These are phyloP conservation scores for Cladosporium sp. DNA, from an alignment of 2,329 filamentous ascomycete species.

Conservation along the genomic window DNA sequence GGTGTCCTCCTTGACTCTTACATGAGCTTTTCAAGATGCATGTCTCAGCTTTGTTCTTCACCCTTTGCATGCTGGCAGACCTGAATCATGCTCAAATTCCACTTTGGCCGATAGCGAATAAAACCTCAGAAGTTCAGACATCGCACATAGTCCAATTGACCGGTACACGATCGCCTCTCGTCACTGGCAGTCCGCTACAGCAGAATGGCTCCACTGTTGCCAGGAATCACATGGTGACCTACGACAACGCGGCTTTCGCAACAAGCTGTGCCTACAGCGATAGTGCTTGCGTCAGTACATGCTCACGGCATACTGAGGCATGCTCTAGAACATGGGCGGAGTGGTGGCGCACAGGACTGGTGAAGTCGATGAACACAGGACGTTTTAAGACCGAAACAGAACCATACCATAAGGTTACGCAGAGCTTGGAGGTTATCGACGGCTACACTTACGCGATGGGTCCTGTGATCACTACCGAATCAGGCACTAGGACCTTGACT, in stretches of 20 bases:
- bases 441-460: conserved; percentile 16
- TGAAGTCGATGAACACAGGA: background rate
- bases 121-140: background rate
- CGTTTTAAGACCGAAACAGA: background rate
- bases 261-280: conserved; percentile 10
- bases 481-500: background rate
- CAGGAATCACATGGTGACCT: background rate
- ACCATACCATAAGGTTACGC: background rate
- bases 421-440: conserved; percentile 1
- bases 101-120: too few species aligned
- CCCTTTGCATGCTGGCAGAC: background rate
- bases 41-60: background rate
- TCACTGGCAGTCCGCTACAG: background rate
- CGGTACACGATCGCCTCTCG: background rate
- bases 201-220: background rate
- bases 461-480: background rate
- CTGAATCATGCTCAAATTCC: background rate
- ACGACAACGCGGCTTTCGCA: conserved; percentile 7
- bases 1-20: background rate
- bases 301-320: conserved; percentile 6
- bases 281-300: background rate
- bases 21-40: background rate
- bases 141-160: background rate
- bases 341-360: conserved; percentile 1
- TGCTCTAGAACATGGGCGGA: conserved; percentile 10